Percentiles rank a stretch among this genome's conserved stretches.
Evolutionary conservation across 2,329 filamentous ascomycete genomes (phyloP).

Genomic region (Podosphaera fusca): DNA sequence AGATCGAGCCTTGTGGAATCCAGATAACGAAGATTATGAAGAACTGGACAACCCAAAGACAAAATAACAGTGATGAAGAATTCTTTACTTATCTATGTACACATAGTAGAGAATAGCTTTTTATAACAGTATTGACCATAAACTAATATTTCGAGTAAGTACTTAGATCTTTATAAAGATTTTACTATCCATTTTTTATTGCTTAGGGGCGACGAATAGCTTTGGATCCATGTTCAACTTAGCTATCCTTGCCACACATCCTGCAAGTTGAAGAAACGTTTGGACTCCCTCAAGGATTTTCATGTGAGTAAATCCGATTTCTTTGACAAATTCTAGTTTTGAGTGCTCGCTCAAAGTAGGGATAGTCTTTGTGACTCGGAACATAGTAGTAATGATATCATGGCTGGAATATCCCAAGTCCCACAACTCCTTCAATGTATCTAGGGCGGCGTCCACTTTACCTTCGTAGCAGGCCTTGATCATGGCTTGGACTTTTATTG

Average conservation of each 20-base stretch:
- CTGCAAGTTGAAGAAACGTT: conserved; percentile 79
- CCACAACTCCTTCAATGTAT: conserved; percentile 78
- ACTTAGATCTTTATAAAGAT: neutral
- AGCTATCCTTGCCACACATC: conserved; percentile 73
- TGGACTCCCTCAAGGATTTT: conserved; percentile 95
- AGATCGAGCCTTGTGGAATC: conserved; percentile 45
- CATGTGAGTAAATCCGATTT: conserved; percentile 98
- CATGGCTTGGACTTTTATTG: conserved; percentile 96
- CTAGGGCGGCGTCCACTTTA: conserved; percentile 69
- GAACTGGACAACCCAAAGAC: conserved; percentile 2
- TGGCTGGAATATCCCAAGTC: conserved; percentile 91
- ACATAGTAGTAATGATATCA: conserved; percentile 98
- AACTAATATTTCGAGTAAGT: too few relatives aligned
- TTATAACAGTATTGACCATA: too few relatives aligned
- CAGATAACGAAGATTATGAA: conserved; percentile 33
- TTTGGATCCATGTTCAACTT: conserved; percentile 93
- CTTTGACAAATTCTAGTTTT: conserved; percentile 92
- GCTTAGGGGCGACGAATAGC: conserved; percentile 32
- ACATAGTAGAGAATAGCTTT: neutral
- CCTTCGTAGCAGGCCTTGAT: conserved; percentile 90
- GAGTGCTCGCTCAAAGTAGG: conserved; percentile 79
- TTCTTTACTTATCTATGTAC: neutral
- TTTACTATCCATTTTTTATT: conserved; percentile 3
- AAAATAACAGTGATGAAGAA: conserved; percentile 5
- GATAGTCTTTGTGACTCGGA: conserved; percentile 91